Evolutionary conservation across 108 stramenopile species (phyloP).

Genomic region (Halocafeteria seosinensis): DNA sequence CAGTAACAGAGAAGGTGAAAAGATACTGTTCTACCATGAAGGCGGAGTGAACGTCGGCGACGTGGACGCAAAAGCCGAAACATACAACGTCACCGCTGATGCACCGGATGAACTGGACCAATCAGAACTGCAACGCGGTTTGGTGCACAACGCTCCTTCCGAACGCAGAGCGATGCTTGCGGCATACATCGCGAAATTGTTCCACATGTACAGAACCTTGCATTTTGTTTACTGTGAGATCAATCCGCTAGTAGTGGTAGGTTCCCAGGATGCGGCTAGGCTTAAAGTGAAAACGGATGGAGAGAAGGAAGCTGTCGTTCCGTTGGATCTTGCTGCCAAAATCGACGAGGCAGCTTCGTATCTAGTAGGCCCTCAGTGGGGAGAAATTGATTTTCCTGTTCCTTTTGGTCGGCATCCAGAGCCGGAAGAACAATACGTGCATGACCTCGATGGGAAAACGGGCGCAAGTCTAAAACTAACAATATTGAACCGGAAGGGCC

Average conservation of each 20-base stretch:
- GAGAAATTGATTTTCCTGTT: conserved; percentile 55
- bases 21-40: conserved; percentile 58
- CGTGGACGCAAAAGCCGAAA: conserved; percentile 60
- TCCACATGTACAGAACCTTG: conserved; percentile 51
- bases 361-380: conserved; percentile 53
- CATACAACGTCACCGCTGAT: conserved; percentile 27
- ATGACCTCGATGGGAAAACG: conserved; percentile 58
- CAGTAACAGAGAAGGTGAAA: conserved; percentile 52
- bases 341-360: conserved; percentile 71
- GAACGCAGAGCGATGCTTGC: conserved; percentile 32
- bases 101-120: conserved; percentile 13
- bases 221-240: conserved; percentile 74
- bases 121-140: conserved; percentile 8
- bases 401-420: conserved; percentile 60
- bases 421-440: conserved; percentile 65
- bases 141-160: conserved; percentile 43
- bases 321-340: conserved; percentile 65
- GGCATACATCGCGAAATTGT: conserved; percentile 46
- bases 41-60: conserved; percentile 77
- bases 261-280: conserved; percentile 10
- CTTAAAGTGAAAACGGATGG: no score
- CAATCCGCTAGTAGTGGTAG: conserved; percentile 61
- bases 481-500: conserved; percentile 55
- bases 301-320: conserved; percentile 12
- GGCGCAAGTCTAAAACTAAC: conserved; percentile 74